These are phyloP conservation scores for Eutreptiella sp. DNA, from an alignment of 208 protist genomes.

Conservation along the genomic window DNA sequence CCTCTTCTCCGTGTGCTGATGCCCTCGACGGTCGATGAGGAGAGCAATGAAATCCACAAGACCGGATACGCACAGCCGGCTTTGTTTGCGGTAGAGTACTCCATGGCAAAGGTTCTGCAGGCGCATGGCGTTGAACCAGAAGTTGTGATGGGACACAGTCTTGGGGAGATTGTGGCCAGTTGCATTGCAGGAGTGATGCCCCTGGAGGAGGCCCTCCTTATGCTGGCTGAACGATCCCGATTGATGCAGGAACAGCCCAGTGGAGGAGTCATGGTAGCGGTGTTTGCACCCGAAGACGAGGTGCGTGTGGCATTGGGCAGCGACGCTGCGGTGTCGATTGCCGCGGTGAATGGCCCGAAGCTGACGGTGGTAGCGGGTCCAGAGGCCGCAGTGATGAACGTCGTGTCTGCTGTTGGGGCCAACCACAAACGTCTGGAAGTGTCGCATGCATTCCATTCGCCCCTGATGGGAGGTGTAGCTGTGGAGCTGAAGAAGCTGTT, in stretches of 20 bases:
- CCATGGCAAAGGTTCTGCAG: constrained; percentile 27
- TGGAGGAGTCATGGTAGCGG: neutral
- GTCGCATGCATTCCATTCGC: constrained; percentile 18
- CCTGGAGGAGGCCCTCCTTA: constrained; percentile 33
- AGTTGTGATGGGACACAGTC: constrained; percentile 38
- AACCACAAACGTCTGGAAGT: constrained; percentile 5
- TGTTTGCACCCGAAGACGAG: no score
- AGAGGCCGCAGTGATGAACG: neutral
- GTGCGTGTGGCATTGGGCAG: no score
- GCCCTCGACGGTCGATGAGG: no score
- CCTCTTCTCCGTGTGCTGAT: no score
- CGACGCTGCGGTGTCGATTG: constrained; percentile 5
- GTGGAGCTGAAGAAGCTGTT: neutral
- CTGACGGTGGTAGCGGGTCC: constrained; percentile 5
- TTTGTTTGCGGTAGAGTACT: constrained; percentile 40
- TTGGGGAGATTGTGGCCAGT: constrained; percentile 42
- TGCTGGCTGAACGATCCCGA: constrained; percentile 26
- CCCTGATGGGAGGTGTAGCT: neutral
- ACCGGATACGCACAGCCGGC: constrained; percentile 25
- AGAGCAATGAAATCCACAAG: neutral
- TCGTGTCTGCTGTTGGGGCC: neutral
- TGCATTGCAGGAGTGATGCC: constrained; percentile 33
- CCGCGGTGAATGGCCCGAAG: constrained; percentile 11
- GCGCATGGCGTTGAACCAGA: constrained; percentile 24
- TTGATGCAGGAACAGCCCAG: neutral